Conservation (phyloP, 495 filamentous ascomycete species). For the Penicillium malachiteum region DNA sequence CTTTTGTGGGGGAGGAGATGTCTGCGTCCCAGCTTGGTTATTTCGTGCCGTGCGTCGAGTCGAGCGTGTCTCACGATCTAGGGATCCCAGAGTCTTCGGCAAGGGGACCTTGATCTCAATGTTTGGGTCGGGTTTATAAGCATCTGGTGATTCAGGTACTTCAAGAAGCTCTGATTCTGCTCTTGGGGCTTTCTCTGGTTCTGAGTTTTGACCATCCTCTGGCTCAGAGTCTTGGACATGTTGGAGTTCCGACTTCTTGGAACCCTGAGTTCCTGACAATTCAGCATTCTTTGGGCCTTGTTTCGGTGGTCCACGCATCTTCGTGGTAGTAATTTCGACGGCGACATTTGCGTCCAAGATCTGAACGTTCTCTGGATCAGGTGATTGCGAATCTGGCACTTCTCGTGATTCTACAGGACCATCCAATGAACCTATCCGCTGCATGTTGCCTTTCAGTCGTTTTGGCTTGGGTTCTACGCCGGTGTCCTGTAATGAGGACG, state of each 20-base stretch:
- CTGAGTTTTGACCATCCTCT: no score
- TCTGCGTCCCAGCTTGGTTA: slow-evolving; percentile 1
- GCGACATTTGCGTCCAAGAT: slow-evolving; percentile 7
- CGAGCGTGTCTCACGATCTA: slow-evolving; percentile 27
- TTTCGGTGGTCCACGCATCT: slow-evolving; percentile 7
- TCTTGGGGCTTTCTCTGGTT: no score
- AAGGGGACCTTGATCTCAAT: no score
- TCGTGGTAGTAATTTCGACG: slow-evolving; percentile 34
- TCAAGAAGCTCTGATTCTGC: no score
- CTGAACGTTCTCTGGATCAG: background rate
- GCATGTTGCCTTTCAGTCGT: background rate
- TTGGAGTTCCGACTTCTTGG: no score
- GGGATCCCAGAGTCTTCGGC: no score
- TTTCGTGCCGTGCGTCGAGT: slow-evolving; percentile 18
- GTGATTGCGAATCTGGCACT: background rate
- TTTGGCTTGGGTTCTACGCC: slow-evolving; percentile 5
- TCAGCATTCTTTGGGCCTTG: background rate
- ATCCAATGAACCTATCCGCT: no score
- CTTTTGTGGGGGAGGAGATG: background rate
- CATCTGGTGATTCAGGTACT: no score
- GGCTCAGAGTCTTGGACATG: no score
- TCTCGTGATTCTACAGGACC: background rate
- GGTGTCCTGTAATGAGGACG: slow-evolving; percentile 31
- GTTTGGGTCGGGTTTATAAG: no score
- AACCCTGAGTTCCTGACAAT: no score